Conservation (phyloP, 1,284 basidiomycete species). For the Tremellales sp. region DNA sequence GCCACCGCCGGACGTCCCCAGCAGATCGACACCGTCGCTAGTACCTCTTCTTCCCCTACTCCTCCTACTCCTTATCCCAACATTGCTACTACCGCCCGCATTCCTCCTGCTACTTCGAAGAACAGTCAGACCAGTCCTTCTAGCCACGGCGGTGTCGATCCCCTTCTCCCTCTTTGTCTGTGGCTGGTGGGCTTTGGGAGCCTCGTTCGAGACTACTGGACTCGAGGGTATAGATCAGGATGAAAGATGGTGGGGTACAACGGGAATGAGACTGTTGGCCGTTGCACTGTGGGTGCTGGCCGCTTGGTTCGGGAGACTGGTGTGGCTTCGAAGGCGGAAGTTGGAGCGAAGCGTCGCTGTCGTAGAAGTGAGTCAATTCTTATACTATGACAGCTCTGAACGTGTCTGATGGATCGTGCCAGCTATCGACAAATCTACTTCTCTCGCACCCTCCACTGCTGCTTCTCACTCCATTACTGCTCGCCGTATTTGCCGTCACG, state of each 20-base stretch:
- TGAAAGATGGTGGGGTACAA: slow-evolving; percentile 63
- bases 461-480: slow-evolving; percentile 70
- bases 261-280: slow-evolving; percentile 69
- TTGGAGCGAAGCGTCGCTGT: slow-evolving; percentile 62
- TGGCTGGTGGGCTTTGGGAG: slow-evolving; percentile 80
- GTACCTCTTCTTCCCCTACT: slow-evolving; percentile 80
- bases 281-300: slow-evolving; percentile 68
- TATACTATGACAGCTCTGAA: neutral
- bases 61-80: slow-evolving; percentile 68
- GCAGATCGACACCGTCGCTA: slow-evolving; percentile 46
- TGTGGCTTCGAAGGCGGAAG: slow-evolving; percentile 62
- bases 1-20: slow-evolving; percentile 24
- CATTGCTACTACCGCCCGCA: slow-evolving; percentile 66
- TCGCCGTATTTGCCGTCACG: slow-evolving; percentile 65
- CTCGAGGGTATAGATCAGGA: slow-evolving; percentile 62
- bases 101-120: slow-evolving; percentile 73
- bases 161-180: slow-evolving; percentile 76
- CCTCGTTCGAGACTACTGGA: slow-evolving; percentile 80
- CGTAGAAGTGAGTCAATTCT: slow-evolving; percentile 54
- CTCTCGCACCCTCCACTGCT: slow-evolving; percentile 75
- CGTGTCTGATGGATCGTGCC: neutral
- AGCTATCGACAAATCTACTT: slow-evolving; percentile 71
- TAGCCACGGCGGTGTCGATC: slow-evolving; percentile 71
- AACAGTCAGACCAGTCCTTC: slow-evolving; percentile 75
- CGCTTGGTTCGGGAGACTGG: slow-evolving; percentile 64